Conservation (phyloP, 1,284 basidiomycete genomes). For the Papiliotrema laurentii region DNA sequence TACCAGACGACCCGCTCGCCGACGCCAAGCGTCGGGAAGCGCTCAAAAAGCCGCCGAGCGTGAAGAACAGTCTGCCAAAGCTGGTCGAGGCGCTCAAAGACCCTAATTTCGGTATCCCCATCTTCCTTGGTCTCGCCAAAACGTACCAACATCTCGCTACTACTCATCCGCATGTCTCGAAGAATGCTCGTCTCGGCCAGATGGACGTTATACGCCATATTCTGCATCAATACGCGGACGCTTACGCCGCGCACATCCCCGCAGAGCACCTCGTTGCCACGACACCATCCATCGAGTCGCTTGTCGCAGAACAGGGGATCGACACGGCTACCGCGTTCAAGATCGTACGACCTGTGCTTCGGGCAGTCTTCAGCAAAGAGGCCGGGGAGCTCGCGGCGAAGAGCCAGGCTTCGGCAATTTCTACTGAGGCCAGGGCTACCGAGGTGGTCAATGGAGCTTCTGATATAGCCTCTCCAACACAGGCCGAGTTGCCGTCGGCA, state of each 20-base stretch:
- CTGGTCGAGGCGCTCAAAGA: slow-evolving; percentile 68
- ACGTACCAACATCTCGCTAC: slow-evolving; percentile 55
- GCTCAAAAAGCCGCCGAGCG: slow-evolving; percentile 27
- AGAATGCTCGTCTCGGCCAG: neutral
- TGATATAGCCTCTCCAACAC: no score
- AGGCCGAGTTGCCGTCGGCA: no score
- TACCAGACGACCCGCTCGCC: slow-evolving; percentile 12
- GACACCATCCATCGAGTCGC: slow-evolving; percentile 63
- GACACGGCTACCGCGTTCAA: slow-evolving; percentile 84
- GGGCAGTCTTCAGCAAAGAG: neutral
- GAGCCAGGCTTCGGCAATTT: neutral
- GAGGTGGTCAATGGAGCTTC: neutral
- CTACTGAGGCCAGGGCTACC: neutral
- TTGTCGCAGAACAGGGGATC: slow-evolving; percentile 70
- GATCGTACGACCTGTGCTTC: slow-evolving; percentile 74
- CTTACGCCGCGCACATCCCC: slow-evolving; percentile 47
- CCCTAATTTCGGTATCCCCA: slow-evolving; percentile 67
- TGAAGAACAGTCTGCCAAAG: slow-evolving; percentile 52
- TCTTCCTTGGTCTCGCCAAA: slow-evolving; percentile 68
- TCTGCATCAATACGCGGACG: slow-evolving; percentile 54
- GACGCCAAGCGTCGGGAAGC: slow-evolving; percentile 22
- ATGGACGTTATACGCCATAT: slow-evolving; percentile 49
- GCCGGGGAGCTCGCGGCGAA: no score
- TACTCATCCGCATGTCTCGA: neutral
- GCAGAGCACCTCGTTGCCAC: slow-evolving; percentile 45